Evolutionary conservation across 495 filamentous ascomycete genomes (phyloP).

Genomic region (Hypoxylon lienhwacheense): DNA sequence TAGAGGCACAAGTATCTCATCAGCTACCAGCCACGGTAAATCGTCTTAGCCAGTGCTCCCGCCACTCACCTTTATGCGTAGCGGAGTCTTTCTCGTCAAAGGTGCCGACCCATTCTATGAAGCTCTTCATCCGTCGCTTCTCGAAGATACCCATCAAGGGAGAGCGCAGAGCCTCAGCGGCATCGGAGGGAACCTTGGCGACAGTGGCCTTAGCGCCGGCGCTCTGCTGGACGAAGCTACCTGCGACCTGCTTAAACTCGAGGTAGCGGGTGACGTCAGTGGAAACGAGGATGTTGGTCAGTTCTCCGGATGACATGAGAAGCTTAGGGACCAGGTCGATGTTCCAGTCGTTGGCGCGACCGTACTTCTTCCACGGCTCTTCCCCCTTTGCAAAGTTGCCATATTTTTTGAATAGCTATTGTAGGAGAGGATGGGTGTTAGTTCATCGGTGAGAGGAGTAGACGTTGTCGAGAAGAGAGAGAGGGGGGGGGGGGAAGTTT

Average conservation of each 20-base stretch:
- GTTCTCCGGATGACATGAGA: constrained; percentile 95
- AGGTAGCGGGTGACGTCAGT: constrained; percentile 97
- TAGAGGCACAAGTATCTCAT: constrained; percentile 41
- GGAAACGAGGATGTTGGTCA: constrained; percentile 96
- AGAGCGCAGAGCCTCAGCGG: constrained; percentile 84
- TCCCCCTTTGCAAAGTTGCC: constrained; percentile 77
- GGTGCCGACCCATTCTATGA: constrained; percentile 93
- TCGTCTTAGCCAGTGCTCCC: neutral
- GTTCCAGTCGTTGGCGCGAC: constrained; percentile 97
- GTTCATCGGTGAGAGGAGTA: constrained; percentile 11
- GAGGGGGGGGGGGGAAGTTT: constrained; percentile 21
- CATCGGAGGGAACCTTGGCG: constrained; percentile 95
- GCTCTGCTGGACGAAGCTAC: constrained; percentile 94
- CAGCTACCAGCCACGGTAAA: neutral
- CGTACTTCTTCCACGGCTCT: constrained; percentile 97
- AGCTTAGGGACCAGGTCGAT: constrained; percentile 98
- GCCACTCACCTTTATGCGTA: constrained; percentile 77
- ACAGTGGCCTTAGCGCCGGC: constrained; percentile 79
- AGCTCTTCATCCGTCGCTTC: constrained; percentile 94
- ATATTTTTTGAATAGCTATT: constrained; percentile 91
- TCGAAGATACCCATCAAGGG: constrained; percentile 97
- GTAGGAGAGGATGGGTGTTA: constrained; percentile 29
- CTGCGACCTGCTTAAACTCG: constrained; percentile 97
- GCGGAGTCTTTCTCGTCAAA: constrained; percentile 82
- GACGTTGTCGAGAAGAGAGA: too few species aligned